A percentile compares a stretch with the other conserved stretches of the same genome.
Evolutionary conservation across 192 early-diverging fungal species (phyloP).

Genomic region (Backusella tarrabulga): DNA sequence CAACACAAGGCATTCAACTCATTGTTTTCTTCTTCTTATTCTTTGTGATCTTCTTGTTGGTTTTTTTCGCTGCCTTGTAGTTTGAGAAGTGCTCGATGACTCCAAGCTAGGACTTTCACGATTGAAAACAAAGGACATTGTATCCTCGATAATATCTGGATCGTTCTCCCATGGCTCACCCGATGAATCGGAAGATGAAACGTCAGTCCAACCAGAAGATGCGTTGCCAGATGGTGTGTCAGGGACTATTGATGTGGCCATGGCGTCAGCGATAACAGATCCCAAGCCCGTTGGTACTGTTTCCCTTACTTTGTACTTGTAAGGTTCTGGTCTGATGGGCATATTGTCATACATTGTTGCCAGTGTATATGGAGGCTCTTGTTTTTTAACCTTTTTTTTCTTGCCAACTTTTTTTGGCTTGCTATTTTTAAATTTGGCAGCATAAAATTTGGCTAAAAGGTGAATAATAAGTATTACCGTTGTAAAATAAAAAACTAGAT

Average conservation of each 20-base stretch:
- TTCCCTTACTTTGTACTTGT: background rate
- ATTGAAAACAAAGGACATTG: too few relatives aligned
- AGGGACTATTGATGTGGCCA: background rate
- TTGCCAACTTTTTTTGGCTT: background rate
- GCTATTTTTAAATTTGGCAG: background rate
- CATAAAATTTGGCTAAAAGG: background rate
- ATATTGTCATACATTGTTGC: background rate
- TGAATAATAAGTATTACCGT: background rate
- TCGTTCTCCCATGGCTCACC: too few relatives aligned
- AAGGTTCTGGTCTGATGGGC: background rate
- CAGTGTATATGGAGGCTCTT: background rate
- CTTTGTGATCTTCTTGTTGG: too few relatives aligned
- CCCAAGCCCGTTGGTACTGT: background rate
- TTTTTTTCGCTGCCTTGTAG: too few relatives aligned
- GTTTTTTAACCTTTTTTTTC: background rate
- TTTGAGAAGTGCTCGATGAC: too few relatives aligned
- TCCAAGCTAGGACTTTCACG: too few relatives aligned
- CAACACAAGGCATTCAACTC: too few relatives aligned
- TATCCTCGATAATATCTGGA: too few relatives aligned
- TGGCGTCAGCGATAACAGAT: background rate
- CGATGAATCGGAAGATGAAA: too few relatives aligned
- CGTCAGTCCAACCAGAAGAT: too few relatives aligned
- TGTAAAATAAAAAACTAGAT: background rate
- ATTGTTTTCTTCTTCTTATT: too few relatives aligned
- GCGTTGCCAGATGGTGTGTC: background rate